These are phyloP conservation scores for Xylaria sp. DNA, from an alignment of 495 filamentous ascomycete genomes.

Conservation along the genomic window DNA sequence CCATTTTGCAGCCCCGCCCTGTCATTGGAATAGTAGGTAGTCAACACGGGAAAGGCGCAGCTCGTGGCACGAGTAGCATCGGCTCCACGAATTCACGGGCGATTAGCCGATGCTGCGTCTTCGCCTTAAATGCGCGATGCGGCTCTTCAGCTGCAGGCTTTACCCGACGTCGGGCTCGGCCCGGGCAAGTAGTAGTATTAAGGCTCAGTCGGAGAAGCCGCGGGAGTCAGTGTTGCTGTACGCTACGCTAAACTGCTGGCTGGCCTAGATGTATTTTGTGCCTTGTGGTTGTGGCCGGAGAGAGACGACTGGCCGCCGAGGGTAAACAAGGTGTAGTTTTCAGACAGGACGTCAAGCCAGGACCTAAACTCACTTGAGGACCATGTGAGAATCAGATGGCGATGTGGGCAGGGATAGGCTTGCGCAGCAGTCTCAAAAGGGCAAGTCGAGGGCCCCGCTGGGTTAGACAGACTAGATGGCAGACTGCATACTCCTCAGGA, in stretches of 20 bases:
- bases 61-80: slow-evolving; percentile 21
- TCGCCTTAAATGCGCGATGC: slow-evolving; percentile 40
- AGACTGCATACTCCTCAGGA: slow-evolving; percentile 18
- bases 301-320: slow-evolving; percentile 32
- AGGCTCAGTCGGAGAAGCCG: slow-evolving; percentile 28
- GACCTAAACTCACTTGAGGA: slow-evolving; percentile 1
- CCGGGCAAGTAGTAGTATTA: slow-evolving; percentile 23
- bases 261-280: slow-evolving; percentile 32
- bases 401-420: slow-evolving; percentile 23
- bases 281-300: slow-evolving; percentile 27
- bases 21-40: slow-evolving; percentile 17
- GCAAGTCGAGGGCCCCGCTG: slow-evolving; percentile 16
- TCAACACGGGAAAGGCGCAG: slow-evolving; percentile 28
- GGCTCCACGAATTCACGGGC: slow-evolving; percentile 30
- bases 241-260: slow-evolving; percentile 25
- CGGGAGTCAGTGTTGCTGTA: slow-evolving; percentile 27
- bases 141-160: slow-evolving; percentile 35
- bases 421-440: slow-evolving; percentile 15
- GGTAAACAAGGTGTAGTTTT: slow-evolving; percentile 19
- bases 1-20: slow-evolving; percentile 38
- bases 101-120: slow-evolving; percentile 28
- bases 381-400: slow-evolving; percentile 20
- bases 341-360: neutral
- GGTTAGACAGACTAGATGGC: slow-evolving; percentile 11
- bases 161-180: slow-evolving; percentile 18